phyloP scores from a whole-genome alignment of 352 stramenopile genomes.

The Globisporangium nunn region DNA sequence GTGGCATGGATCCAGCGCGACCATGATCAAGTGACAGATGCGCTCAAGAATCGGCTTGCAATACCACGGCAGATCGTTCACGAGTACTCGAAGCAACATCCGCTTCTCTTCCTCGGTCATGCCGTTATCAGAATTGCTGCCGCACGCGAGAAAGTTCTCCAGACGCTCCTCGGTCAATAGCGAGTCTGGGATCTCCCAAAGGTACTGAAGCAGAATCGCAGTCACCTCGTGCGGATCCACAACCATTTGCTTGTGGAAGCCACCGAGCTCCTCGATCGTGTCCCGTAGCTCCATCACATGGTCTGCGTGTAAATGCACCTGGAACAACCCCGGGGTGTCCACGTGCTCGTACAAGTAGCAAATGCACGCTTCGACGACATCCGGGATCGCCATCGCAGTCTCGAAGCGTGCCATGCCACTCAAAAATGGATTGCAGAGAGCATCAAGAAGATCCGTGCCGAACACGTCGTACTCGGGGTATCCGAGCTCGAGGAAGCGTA shows the following conservation, averaged over 20 bases:
- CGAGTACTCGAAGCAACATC: constrained; percentile 53
- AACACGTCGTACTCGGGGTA: constrained; percentile 85
- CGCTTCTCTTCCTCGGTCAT: constrained; percentile 52
- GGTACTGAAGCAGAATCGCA: constrained; percentile 71
- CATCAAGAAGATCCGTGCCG: constrained; percentile 60
- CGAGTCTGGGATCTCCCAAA: constrained; percentile 77
- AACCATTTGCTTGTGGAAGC: constrained; percentile 78
- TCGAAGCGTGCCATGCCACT: constrained; percentile 82
- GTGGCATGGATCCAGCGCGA: constrained; percentile 50
- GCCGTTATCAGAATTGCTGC: constrained; percentile 16
- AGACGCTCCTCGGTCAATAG: constrained; percentile 67
- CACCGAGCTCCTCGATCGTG: constrained; percentile 73
- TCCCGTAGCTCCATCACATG: constrained; percentile 78
- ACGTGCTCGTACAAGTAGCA: constrained; percentile 75
- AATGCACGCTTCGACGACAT: constrained; percentile 73
- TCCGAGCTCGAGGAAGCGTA: constrained; percentile 78
- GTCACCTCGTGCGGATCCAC: constrained; percentile 76
- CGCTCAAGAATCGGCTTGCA: constrained; percentile 71
- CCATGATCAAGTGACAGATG: constrained; percentile 55
- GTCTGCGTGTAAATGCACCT: constrained; percentile 68
- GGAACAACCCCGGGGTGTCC: constrained; percentile 71
- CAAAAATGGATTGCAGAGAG: constrained; percentile 80
- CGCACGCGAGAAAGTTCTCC: constrained; percentile 64
- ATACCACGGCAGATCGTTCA: constrained; percentile 80
- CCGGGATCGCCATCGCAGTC: constrained; percentile 71